These are phyloP conservation scores for Cyphellophora europaea DNA, from an alignment of 2,329 filamentous ascomycete species.

Conservation along the genomic window DNA sequence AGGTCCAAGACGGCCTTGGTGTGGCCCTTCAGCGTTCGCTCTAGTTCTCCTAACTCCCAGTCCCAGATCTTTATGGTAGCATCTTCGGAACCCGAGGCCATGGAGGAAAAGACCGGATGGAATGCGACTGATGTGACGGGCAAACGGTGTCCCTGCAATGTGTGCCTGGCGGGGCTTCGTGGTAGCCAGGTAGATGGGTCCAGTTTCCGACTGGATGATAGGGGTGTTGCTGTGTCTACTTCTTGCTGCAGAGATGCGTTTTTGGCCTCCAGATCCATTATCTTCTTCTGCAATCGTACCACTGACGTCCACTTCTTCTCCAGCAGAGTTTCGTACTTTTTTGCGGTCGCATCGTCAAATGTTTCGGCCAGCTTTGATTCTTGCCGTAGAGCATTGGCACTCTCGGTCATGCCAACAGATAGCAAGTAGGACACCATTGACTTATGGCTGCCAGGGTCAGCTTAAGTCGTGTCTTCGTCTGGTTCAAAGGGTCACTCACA, in stretches of 20 bases:
- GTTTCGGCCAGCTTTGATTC: conserved; percentile 65
- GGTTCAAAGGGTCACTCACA: conserved; percentile 48
- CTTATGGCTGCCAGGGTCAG: conserved; percentile 60
- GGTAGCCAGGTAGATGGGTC: conserved; percentile 83
- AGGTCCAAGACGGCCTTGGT: conserved; percentile 81
- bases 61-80: conserved; percentile 96
- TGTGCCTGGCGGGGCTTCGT: conserved; percentile 69
- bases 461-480: not conserved
- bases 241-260: conserved; percentile 68
- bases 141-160: conserved; percentile 70
- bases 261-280: conserved; percentile 83
- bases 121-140: conserved; percentile 84
- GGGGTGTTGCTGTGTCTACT: conserved; percentile 72
- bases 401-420: conserved; percentile 60
- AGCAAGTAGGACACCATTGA: conserved; percentile 83
- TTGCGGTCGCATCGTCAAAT: conserved; percentile 72
- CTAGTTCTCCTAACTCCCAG: conserved; percentile 86
- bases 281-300: conserved; percentile 92
- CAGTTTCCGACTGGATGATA: conserved; percentile 67
- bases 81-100: conserved; percentile 86
- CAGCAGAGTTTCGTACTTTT: conserved; percentile 87
- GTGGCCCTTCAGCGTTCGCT: conserved; percentile 84
- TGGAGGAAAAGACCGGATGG: conserved; percentile 80
- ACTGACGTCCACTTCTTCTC: conserved; percentile 99
- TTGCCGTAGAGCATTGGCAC: conserved; percentile 61